These are phyloP conservation scores for Thymus mandschuricus DNA, from an alignment of 257 asterid species.

Conservation along the genomic window DNA sequence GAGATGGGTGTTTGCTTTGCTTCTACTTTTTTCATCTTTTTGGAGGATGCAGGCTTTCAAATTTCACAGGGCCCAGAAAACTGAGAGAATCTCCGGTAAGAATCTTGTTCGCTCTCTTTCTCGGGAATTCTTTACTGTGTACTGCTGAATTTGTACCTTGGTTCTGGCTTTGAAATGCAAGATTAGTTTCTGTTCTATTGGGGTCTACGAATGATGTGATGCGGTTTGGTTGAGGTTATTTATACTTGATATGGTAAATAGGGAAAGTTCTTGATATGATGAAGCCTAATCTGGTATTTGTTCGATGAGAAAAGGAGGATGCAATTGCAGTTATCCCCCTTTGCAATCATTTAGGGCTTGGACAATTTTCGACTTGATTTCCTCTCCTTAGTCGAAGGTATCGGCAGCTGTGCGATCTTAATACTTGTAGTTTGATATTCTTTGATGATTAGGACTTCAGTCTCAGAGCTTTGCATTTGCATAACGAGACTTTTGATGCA, in stretches of 20 bases:
- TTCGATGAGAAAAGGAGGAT: neutral
- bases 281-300: neutral
- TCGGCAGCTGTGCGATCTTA: neutral
- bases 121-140: too few species aligned
- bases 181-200: neutral
- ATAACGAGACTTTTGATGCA: neutral
- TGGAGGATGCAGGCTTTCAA: slow-evolving; percentile 41
- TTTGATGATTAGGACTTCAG: neutral
- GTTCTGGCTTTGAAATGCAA: slow-evolving; percentile 8
- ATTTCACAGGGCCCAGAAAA: slow-evolving; percentile 41
- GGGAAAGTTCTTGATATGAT: neutral
- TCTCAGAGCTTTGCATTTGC: neutral
- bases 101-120: neutral
- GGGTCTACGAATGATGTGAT: too few species aligned
- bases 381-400: neutral
- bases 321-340: neutral
- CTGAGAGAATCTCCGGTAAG: slow-evolving; percentile 54
- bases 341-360: neutral
- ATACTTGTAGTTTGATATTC: neutral
- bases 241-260: neutral
- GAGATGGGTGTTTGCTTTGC: slow-evolving; percentile 30
- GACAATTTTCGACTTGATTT: neutral
- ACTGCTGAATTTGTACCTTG: neutral
- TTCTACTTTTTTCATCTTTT: slow-evolving; percentile 26
- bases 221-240: neutral